These are phyloP conservation scores for Cardamine occulta DNA, from an alignment of 345 rosid species.

Conservation along the genomic window DNA sequence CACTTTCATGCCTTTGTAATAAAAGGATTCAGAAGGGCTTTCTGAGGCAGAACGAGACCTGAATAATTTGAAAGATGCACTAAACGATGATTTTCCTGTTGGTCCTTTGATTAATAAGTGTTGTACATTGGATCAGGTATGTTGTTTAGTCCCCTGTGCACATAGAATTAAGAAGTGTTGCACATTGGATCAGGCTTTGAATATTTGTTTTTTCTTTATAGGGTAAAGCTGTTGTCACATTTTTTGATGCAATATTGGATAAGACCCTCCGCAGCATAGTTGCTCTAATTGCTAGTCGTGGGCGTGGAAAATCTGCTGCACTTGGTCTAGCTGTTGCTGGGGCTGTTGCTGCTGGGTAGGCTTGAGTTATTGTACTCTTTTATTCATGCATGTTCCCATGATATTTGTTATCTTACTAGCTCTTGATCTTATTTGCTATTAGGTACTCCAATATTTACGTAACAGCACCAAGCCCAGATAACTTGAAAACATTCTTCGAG, in stretches of 20 bases:
- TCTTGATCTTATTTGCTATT: slow-evolving; percentile 17
- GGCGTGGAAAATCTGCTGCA: slow-evolving; percentile 98
- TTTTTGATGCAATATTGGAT: slow-evolving; percentile 92
- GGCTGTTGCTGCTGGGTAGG: slow-evolving; percentile 95
- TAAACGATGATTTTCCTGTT: slow-evolving; percentile 80
- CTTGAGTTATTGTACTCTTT: slow-evolving; percentile 18
- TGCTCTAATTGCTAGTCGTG: slow-evolving; percentile 96
- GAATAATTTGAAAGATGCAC: slow-evolving; percentile 80
- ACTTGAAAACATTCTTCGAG: slow-evolving; percentile 80
- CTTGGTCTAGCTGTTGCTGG: slow-evolving; percentile 93
- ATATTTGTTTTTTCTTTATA: slow-evolving; percentile 38
- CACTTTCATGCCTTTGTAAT: slow-evolving; percentile 20
- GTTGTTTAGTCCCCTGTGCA: slow-evolving; percentile 26
- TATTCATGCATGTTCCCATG: slow-evolving; percentile 10
- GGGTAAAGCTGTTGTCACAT: slow-evolving; percentile 93
- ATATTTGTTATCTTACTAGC: slow-evolving; percentile 29
- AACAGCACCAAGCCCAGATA: slow-evolving; percentile 96
- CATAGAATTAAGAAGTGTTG: slow-evolving; percentile 60
- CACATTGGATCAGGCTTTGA: slow-evolving; percentile 59
- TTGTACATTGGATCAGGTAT: slow-evolving; percentile 95
- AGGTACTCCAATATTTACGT: slow-evolving; percentile 94
- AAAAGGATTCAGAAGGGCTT: slow-evolving; percentile 84
- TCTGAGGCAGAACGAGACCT: slow-evolving; percentile 83
- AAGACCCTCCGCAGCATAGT: slow-evolving; percentile 79
- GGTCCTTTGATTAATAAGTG: slow-evolving; percentile 92